Evolutionary conservation across 257 asterid genomes (phyloP), one percentile per base, ranked within the genome.

Genomic region (Galeopsis tetrahit): DNA sequence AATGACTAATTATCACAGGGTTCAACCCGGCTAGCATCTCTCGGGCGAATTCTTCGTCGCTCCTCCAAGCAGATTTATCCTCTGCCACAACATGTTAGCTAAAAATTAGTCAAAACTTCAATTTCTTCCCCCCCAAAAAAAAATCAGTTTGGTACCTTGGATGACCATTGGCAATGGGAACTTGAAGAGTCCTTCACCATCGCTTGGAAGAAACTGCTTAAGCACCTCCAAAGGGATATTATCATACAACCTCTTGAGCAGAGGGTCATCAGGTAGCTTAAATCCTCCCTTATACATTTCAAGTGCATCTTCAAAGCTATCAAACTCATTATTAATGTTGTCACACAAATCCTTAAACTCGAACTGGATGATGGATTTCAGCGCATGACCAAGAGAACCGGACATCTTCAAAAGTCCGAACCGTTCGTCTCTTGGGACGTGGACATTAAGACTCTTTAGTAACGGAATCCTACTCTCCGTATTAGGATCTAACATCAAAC

Each of bases 1-100:
- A 80, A 64, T 82, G 87, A n/a, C 80, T 69, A 44, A 89, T 83
- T n/a, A 82, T 70, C 10, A 85, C 75, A 6, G 96, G 96, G 80
- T 89, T 87, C 56, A 83, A 34, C 63, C 93, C 96, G 1, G 91
- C 93, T 31, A 89, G 33, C 93, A 85, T 89, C 66, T 89, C 96
- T 62, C 93, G 74, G 2, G 86, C 85, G 69, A 89, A 87, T 63
- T 89, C 96, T 69, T 87, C 96, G 79, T 89, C 93, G 2, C 83
- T 86, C 38, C 86, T 84, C 96, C 96, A 89, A 0, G 96, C 90
- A 57, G 82, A 63, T 66, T 66, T 82, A 63, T 82, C 85, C 65
- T 74, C 93, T 89, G 79, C 7, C 2, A 61, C 33, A 57, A 17
- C 33, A 67, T 17, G 31, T 55, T 5, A 6, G 2, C n/a, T 13